Evolutionary conservation across 2,329 filamentous ascomycete species (phyloP).

Genomic region (Pyrenophora seminiperda): DNA sequence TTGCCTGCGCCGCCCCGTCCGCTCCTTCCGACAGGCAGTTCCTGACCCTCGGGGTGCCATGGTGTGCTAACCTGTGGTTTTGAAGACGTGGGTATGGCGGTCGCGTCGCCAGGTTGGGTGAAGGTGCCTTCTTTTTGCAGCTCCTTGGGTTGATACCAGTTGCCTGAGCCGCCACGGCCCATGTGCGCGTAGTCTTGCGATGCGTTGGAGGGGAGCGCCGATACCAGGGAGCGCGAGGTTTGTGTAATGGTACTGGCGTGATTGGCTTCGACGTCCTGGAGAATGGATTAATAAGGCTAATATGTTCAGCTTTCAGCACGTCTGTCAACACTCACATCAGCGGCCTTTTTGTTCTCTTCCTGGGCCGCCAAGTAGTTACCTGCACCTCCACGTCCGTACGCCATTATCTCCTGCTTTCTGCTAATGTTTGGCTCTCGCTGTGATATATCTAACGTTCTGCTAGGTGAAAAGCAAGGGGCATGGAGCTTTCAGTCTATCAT

Average conservation of each 20-base stretch:
- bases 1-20: constrained; percentile 57
- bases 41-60: constrained; percentile 43
- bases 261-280: constrained; percentile 50
- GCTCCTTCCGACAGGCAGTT: constrained; percentile 42
- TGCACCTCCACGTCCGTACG: constrained; percentile 53
- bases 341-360: constrained; percentile 37
- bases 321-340: constrained; percentile 31
- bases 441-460: neutral
- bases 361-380: constrained; percentile 51
- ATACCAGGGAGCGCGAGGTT: constrained; percentile 13
- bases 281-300: constrained; percentile 3
- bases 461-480: neutral
- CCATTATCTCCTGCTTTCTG: constrained; percentile 23
- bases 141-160: constrained; percentile 53
- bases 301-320: neutral
- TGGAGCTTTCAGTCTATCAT: neutral
- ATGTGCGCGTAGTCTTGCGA: constrained; percentile 51
- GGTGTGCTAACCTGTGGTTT: constrained; percentile 39
- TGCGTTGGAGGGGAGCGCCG: constrained; percentile 22
- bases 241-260: constrained; percentile 24
- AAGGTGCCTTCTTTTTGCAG: constrained; percentile 50
- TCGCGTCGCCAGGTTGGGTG: constrained; percentile 34
- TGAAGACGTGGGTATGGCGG: constrained; percentile 31
- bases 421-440: neutral
- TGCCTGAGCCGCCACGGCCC: constrained; percentile 54